Conservation (phyloP, 2,329 filamentous ascomycete species). For the Fusarium acutatum region DNA sequence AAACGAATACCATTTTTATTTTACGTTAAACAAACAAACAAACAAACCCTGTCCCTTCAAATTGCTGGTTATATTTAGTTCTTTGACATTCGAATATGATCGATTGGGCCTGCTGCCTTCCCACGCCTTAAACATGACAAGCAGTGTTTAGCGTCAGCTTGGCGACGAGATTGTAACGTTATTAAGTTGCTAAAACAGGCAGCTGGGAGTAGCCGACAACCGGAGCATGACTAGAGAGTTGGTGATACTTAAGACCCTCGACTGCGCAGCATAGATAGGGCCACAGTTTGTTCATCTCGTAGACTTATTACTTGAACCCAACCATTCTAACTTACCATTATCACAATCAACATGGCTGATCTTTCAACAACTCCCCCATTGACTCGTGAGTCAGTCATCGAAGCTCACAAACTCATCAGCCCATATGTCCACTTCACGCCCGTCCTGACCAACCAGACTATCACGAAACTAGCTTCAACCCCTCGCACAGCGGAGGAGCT, state of each 20-base stretch:
- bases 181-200: constrained; percentile 10
- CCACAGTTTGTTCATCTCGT: not conserved
- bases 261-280: not conserved
- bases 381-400: constrained; percentile 74
- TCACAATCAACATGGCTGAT: constrained; percentile 58
- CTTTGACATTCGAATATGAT: not conserved
- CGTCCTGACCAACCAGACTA: constrained; percentile 79
- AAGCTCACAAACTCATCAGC: constrained; percentile 77
- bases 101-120: not conserved
- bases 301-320: not conserved
- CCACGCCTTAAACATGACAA: constrained; percentile 21
- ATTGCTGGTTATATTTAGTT: not conserved
- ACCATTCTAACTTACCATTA: not conserved
- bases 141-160: not conserved
- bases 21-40: not conserved
- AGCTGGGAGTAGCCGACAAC: constrained; percentile 20
- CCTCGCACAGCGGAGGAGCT: constrained; percentile 66
- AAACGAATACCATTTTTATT: constrained; percentile 36
- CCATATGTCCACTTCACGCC: constrained; percentile 84
- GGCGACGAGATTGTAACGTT: not conserved
- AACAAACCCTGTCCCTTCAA: not conserved
- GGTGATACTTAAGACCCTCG: constrained; percentile 2
- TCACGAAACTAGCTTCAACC: constrained; percentile 78
- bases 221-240: not conserved
- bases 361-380: constrained; percentile 68